Evolutionary conservation across 176 grass and related monocot genomes (phyloP).

Genomic region (Zoysia japonica): DNA sequence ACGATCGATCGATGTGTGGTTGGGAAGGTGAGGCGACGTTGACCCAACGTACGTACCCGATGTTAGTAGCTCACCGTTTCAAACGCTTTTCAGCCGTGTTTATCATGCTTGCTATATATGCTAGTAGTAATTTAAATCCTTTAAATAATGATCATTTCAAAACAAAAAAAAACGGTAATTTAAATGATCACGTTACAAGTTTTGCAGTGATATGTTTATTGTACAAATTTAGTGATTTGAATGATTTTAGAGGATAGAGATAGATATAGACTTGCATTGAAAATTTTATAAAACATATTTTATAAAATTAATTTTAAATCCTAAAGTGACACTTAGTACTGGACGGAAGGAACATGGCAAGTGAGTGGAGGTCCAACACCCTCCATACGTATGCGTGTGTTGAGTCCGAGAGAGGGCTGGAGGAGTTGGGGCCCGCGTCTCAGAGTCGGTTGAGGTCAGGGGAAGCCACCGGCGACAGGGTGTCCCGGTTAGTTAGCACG

Average conservation of each 20-base stretch:
- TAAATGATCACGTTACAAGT: not conserved
- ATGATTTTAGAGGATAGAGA: too few species aligned
- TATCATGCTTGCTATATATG: not conserved
- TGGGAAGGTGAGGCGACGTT: constrained; percentile 48
- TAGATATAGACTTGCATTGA: too few species aligned
- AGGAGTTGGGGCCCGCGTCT: constrained; percentile 21
- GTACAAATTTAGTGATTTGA: too few species aligned
- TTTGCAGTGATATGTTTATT: too few species aligned
- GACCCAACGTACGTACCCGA: constrained; percentile 23
- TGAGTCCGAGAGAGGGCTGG: constrained; percentile 1
- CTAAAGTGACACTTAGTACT: too few species aligned
- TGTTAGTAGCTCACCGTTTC: not conserved
- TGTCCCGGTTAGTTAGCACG: constrained; percentile 38
- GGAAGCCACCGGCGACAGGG: constrained; percentile 11
- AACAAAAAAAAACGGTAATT: not conserved
- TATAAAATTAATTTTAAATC: too few species aligned
- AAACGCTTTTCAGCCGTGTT: not conserved
- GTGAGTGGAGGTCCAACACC: constrained; percentile 16
- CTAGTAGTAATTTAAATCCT: too few species aligned
- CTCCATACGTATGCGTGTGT: not conserved
- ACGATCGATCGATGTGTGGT: constrained; percentile 7
- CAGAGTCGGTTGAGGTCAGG: not conserved
- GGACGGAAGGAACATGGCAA: not conserved
- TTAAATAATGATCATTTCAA: too few species aligned
- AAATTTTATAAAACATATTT: too few species aligned